phyloP scores from a whole-genome alignment of 1,284 basidiomycete species.

The Irpex rosettiformis region DNA sequence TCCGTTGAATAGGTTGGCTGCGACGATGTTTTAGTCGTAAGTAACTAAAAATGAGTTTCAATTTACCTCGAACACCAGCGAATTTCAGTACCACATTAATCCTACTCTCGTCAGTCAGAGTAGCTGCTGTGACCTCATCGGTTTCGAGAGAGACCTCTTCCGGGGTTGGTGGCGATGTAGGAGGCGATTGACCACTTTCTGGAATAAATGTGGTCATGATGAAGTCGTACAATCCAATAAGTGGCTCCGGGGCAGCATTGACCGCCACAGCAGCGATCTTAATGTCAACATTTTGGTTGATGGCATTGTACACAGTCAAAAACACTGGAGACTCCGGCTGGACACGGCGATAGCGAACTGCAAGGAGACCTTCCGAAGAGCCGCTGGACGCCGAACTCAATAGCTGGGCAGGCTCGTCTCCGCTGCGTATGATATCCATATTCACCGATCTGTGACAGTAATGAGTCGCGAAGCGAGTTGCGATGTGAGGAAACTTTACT shows the following conservation, averaged over 20 bases:
- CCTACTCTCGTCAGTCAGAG: slow-evolving; percentile 43
- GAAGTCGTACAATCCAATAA: slow-evolving; percentile 93
- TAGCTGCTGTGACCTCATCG: slow-evolving; percentile 6
- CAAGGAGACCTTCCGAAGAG: slow-evolving; percentile 69
- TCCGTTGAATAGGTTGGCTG: slow-evolving; percentile 85
- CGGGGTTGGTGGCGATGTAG: slow-evolving; percentile 11
- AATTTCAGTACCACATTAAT: slow-evolving; percentile 86
- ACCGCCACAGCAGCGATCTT: slow-evolving; percentile 93
- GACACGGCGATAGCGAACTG: slow-evolving; percentile 80
- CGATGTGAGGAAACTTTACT: slow-evolving; percentile 38
- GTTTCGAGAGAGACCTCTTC: slow-evolving; percentile 14
- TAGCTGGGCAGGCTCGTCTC: slow-evolving; percentile 59
- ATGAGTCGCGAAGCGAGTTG: slow-evolving; percentile 3
- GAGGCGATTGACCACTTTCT: slow-evolving; percentile 27
- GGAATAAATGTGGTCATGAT: slow-evolving; percentile 96
- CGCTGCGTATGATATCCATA: slow-evolving; percentile 69
- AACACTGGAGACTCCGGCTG: slow-evolving; percentile 90
- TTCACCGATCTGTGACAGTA: slow-evolving; percentile 51
- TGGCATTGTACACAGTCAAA: slow-evolving; percentile 76
- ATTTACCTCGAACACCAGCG: slow-evolving; percentile 79
- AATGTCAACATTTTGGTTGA: slow-evolving; percentile 88
- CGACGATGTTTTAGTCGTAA: neutral
- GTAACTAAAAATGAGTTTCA: neutral
- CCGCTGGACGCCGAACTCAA: slow-evolving; percentile 69
- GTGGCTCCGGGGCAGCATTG: slow-evolving; percentile 87